Evolutionary conservation across 768 basidiomycete species (phyloP), one percentile per base, ranked within the genome.

Genomic region (Termitomyces sp.): DNA sequence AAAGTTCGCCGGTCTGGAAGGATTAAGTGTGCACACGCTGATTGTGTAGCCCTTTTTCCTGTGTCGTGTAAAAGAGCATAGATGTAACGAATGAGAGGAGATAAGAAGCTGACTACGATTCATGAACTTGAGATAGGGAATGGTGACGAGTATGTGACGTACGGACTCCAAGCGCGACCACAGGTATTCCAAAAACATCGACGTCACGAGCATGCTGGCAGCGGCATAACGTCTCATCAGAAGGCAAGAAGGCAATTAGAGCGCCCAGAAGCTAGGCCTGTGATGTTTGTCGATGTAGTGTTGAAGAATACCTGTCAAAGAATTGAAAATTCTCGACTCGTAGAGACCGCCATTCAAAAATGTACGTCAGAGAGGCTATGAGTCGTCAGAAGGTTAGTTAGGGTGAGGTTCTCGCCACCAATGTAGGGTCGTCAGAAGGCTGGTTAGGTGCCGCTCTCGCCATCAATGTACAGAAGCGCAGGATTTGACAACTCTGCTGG

Each of bases 1-100:
- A 72, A 98, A 98, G 73, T 98, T 99, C 9, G 88, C 96, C 25
- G 98, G 81, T 69, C 98, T 98, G 7, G 94, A 84, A 0, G 97
- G 96, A 66, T 93, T 97, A 51, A 97, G 83, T 73, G 96, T 94
- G 42, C 97, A 96, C 0, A 99, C 96, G 57, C 87, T 91, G 66
- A 99, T 86, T 2, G 96, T 98, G 74, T 98, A 99, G 63, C 85
- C 86, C 72, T 98, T 98, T 77, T 96, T 96, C 62, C 82, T 84
- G 1, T 85, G 80, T 43, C 78, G 79, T 1, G 80, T 71, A 98
- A 82, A 9, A 89, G 76, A 15, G 76, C 70, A 6, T 96, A 89
- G n/a, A 98, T 80, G 66, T 92, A 87, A 0, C 82, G 79, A 61
- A 99, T 90, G 4, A 98, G 80, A 1, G 93, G 88, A 96, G 83